phyloP scores from a whole-genome alignment of 257 asterid genomes.

The Primulina eburnea region DNA sequence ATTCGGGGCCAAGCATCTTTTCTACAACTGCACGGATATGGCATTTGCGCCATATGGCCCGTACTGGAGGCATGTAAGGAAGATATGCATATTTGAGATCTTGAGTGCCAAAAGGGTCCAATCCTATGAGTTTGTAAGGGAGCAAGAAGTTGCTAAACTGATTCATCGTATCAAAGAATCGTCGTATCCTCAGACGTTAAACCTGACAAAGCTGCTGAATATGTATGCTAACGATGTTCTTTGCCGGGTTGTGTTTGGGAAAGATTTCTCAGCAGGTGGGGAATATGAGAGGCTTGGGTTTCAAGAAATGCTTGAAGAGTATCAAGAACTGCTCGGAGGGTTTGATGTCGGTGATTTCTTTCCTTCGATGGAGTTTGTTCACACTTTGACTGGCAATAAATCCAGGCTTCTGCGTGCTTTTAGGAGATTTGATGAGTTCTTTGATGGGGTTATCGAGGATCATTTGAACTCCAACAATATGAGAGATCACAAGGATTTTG shows the following conservation, averaged over 20 bases:
- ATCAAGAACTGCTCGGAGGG: constrained; percentile 51
- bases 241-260: constrained; percentile 46
- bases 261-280: constrained; percentile 32
- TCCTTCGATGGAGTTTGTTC: constrained; percentile 54
- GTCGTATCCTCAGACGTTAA: constrained; percentile 14
- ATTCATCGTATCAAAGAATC: constrained; percentile 34
- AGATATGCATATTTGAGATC: constrained; percentile 41
- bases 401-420: constrained; percentile 40
- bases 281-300: constrained; percentile 32
- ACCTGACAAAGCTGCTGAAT: constrained; percentile 32
- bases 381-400: constrained; percentile 41
- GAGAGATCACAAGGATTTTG: constrained; percentile 42
- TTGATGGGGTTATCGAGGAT: constrained; percentile 26
- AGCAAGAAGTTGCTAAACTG: constrained; percentile 43
- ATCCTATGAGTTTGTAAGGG: constrained; percentile 39
- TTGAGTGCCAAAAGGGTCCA: constrained; percentile 46
- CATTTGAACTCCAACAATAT: constrained; percentile 15
- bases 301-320: constrained; percentile 45
- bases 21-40: too few species aligned
- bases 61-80: constrained; percentile 48
- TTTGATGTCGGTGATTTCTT: constrained; percentile 57
- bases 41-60: too few species aligned
- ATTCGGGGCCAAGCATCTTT: too few species aligned
- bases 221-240: constrained; percentile 49
- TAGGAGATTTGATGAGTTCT: constrained; percentile 38